These are phyloP conservation scores for Calonectria pseudoturangicola DNA, from an alignment of 2,329 filamentous ascomycete species.

Conservation along the genomic window DNA sequence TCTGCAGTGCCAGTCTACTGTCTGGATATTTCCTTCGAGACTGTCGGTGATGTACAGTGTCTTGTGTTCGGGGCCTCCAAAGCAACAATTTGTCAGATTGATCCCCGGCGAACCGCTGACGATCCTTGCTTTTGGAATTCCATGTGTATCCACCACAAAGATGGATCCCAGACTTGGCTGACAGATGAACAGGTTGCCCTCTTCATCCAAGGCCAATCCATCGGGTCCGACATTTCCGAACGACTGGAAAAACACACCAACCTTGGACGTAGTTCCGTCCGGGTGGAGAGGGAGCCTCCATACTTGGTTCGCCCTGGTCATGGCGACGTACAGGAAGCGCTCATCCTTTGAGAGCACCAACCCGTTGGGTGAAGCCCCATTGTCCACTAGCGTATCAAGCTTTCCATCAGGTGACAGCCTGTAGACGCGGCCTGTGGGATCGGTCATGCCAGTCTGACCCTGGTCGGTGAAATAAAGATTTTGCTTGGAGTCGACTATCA, in stretches of 20 bases:
- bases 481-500: constrained; percentile 60
- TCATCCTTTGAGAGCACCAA: constrained; percentile 62
- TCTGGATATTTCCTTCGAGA: constrained; percentile 60
- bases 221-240: constrained; percentile 65
- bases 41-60: constrained; percentile 65
- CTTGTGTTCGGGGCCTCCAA: constrained; percentile 60
- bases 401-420: constrained; percentile 58
- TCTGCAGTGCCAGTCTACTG: constrained; percentile 58
- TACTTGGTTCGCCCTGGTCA: constrained; percentile 64
- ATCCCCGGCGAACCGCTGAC: constrained; percentile 56
- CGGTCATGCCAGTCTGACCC: constrained; percentile 65
- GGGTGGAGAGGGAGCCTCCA: constrained; percentile 62
- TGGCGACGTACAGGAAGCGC: constrained; percentile 62
- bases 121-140: constrained; percentile 61
- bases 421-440: constrained; percentile 64
- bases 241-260: constrained; percentile 62
- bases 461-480: constrained; percentile 67
- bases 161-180: constrained; percentile 60
- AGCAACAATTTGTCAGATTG: constrained; percentile 65
- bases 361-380: constrained; percentile 63
- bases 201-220: constrained; percentile 62
- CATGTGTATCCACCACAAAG: constrained; percentile 62
- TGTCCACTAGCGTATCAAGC: constrained; percentile 61
- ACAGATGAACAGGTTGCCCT: constrained; percentile 61
- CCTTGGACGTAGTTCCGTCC: constrained; percentile 63